Percentiles rank a stretch among this genome's conserved stretches.
These are phyloP conservation scores for Penicillium sp. DNA, from an alignment of 2,329 filamentous ascomycete species.

Conservation along the genomic window DNA sequence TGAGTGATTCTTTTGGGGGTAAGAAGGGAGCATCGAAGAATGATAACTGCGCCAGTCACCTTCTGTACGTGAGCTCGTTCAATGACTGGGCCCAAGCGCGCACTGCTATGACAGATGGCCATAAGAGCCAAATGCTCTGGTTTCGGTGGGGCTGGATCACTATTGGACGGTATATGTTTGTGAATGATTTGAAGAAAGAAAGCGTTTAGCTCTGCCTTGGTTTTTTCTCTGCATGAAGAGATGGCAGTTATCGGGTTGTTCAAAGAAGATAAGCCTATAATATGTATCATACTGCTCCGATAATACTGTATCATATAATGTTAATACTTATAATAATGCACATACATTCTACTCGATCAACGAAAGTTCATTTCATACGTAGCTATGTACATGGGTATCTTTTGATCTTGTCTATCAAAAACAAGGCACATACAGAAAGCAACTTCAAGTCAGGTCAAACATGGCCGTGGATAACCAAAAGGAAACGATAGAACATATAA, in stretches of 20 bases:
- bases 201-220: conserved; percentile 32
- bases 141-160: conserved; percentile 95
- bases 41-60: conserved; percentile 47
- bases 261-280: background rate
- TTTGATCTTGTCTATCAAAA: background rate
- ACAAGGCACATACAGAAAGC: background rate
- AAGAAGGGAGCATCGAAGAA: conserved; percentile 28
- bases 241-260: too few species aligned
- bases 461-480: background rate
- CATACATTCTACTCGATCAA: background rate
- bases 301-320: background rate
- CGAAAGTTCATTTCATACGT: background rate
- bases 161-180: conserved; percentile 87
- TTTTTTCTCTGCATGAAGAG: background rate
- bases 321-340: background rate
- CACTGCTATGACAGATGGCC: conserved; percentile 81
- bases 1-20: conserved; percentile 17
- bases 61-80: conserved; percentile 70
- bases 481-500: too few species aligned
- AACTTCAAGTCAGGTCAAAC: background rate
- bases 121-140: conserved; percentile 97
- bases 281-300: background rate
- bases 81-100: conserved; percentile 64
- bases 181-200: conserved; percentile 76
- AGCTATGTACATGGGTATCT: background rate